Conservation (phyloP, 2,329 filamentous ascomycete species). For the Zalaria obscura region DNA sequence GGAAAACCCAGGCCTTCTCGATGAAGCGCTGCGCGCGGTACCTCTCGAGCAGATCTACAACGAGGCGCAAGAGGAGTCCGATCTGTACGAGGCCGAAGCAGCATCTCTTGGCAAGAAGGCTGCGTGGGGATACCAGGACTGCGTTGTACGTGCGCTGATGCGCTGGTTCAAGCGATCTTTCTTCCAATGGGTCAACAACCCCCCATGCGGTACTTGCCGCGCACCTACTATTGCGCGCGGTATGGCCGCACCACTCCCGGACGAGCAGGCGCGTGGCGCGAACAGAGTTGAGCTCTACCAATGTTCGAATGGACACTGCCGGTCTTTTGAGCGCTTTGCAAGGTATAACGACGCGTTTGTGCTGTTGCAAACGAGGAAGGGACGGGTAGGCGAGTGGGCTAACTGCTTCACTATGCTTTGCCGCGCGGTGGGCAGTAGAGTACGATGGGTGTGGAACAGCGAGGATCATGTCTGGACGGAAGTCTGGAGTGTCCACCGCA, state of each 20-base stretch:
- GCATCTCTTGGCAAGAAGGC: slow-evolving; percentile 67
- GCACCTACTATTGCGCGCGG: slow-evolving; percentile 73
- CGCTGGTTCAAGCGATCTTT: slow-evolving; percentile 95
- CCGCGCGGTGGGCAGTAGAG: slow-evolving; percentile 75
- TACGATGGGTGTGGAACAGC: slow-evolving; percentile 96
- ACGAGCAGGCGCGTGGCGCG: slow-evolving; percentile 80
- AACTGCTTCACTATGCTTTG: slow-evolving; percentile 99
- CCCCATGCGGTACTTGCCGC: slow-evolving; percentile 66
- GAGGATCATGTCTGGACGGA: slow-evolving; percentile 98
- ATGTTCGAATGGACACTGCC: slow-evolving; percentile 65
- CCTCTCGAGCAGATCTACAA: slow-evolving; percentile 83
- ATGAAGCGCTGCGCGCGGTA: slow-evolving; percentile 77
- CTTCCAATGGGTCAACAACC: slow-evolving; percentile 95
- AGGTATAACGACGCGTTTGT: slow-evolving; percentile 93
- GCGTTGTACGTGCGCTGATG: slow-evolving; percentile 75
- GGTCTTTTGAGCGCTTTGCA: slow-evolving; percentile 75
- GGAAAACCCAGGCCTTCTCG: slow-evolving; percentile 87
- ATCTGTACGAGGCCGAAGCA: slow-evolving; percentile 76
- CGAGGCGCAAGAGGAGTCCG: slow-evolving; percentile 85
- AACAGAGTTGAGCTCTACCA: slow-evolving; percentile 79
- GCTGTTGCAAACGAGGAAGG: slow-evolving; percentile 70
- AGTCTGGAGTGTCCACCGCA: slow-evolving; percentile 85
- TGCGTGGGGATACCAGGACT: slow-evolving; percentile 96
- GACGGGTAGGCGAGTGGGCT: slow-evolving; percentile 88
- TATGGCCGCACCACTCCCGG: slow-evolving; percentile 70